These are phyloP conservation scores for Chloromonas sp. DNA, from an alignment of 163 green algal species.

Conservation along the genomic window DNA sequence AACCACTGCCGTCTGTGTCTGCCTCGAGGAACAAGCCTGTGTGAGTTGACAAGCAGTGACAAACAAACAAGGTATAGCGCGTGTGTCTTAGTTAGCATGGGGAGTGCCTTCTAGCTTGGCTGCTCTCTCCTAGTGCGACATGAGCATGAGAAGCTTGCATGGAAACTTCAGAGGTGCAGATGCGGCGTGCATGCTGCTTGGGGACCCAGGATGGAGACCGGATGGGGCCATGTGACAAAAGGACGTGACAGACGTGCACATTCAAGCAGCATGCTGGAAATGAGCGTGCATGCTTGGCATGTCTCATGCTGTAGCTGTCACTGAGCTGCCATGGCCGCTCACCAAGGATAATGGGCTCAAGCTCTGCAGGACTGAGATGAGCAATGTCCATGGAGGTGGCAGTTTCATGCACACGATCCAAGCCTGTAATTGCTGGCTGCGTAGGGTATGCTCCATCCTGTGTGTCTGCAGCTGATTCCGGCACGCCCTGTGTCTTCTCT, in stretches of 20 bases:
- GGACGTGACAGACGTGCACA: too few species aligned
- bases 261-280: too few species aligned
- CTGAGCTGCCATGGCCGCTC: slow-evolving; percentile 5
- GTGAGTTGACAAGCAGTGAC: not conserved
- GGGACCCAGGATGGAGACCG: too few species aligned
- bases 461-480: not conserved
- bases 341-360: slow-evolving; percentile 42
- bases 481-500: slow-evolving; percentile 4
- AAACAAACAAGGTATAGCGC: too few species aligned
- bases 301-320: not conserved
- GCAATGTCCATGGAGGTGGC: slow-evolving; percentile 22
- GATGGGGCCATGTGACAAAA: too few species aligned
- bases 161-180: not conserved
- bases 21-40: slow-evolving; percentile 47
- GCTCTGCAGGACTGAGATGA: slow-evolving; percentile 24
- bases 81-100: too few species aligned
- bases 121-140: too few species aligned
- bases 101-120: too few species aligned
- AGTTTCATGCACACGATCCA: slow-evolving; percentile 8
- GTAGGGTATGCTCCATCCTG: not conserved
- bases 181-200: not conserved
- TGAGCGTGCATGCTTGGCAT: too few species aligned
- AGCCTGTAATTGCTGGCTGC: not conserved
- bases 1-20: slow-evolving; percentile 44
- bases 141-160: too few species aligned